These are phyloP conservation scores for Cnidoscolus chayamansa DNA, from an alignment of 441 rosid genomes.

Conservation along the genomic window DNA sequence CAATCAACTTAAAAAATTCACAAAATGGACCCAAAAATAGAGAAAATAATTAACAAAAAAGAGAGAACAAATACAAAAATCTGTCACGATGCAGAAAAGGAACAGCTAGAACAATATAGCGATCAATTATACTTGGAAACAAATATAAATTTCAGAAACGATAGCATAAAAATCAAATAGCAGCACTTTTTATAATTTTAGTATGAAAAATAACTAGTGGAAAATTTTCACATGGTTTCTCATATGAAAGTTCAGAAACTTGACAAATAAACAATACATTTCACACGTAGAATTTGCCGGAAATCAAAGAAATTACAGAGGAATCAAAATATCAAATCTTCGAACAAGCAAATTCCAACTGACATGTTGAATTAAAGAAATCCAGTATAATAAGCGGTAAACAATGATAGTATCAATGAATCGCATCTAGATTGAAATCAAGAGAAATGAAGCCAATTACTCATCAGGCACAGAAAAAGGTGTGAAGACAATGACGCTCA, in stretches of 20 bases:
- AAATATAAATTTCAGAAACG: neutral
- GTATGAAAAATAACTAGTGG: no score
- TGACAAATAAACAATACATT: no score
- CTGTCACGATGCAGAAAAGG: neutral
- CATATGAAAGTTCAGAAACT: neutral
- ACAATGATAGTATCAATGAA: no score
- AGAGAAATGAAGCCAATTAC: neutral
- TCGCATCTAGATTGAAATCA: slow-evolving; percentile 3
- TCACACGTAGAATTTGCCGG: no score
- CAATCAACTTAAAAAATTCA: neutral
- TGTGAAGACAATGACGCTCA: no score
- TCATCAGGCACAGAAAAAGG: no score
- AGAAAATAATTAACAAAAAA: neutral
- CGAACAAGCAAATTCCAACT: slow-evolving; percentile 2
- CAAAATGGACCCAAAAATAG: neutral
- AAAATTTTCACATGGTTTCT: neutral
- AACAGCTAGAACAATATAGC: neutral
- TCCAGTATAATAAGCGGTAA: no score
- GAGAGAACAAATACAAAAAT: neutral
- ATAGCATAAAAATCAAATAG: neutral
- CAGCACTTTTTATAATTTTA: neutral
- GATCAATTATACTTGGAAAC: neutral
- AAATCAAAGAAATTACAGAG: no score
- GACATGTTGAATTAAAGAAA: no score
- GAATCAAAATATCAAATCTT: no score